Percentiles rank a stretch among this genome's conserved stretches.
phyloP scores from a whole-genome alignment of 225 moss, liverwort and hornwort genomes.

The Physcomitrium patens region DNA sequence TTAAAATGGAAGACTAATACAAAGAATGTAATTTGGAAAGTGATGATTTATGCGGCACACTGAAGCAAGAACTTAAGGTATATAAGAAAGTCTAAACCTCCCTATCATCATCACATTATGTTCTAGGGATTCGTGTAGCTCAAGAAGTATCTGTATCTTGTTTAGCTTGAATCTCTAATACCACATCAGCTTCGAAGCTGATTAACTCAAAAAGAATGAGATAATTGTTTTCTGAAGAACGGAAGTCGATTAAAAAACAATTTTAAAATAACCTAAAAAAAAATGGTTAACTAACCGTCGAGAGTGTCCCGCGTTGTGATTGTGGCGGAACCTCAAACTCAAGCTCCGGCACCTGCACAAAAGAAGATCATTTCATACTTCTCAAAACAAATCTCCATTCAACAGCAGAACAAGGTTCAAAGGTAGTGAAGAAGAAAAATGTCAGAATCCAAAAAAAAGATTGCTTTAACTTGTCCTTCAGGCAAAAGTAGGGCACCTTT shows the following conservation, averaged over 20 bases:
- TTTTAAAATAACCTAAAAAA: too few species aligned
- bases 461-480: background rate
- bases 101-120: too few species aligned
- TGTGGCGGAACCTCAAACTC: slow-evolving; percentile 79
- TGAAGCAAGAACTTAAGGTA: background rate
- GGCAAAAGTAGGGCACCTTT: slow-evolving; percentile 43
- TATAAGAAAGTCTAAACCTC: too few species aligned
- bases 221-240: background rate
- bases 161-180: too few species aligned
- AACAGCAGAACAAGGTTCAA: slow-evolving; percentile 2
- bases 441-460: background rate
- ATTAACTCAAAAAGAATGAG: background rate
- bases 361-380: slow-evolving; percentile 1
- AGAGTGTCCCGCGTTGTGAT: slow-evolving; percentile 74
- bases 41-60: background rate
- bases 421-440: background rate
- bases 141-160: too few species aligned
- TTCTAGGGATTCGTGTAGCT: too few species aligned
- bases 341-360: slow-evolving; percentile 69
- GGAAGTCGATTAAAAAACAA: too few species aligned
- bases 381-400: slow-evolving; percentile 3
- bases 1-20: background rate
- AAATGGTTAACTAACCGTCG: slow-evolving; percentile 58
- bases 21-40: background rate
- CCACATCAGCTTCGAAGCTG: too few species aligned